Evolutionary conservation across 2,329 filamentous ascomycete genomes (phyloP), one percentile per base, ranked within the genome.

Genomic region (Calonectria hawksworthii): DNA sequence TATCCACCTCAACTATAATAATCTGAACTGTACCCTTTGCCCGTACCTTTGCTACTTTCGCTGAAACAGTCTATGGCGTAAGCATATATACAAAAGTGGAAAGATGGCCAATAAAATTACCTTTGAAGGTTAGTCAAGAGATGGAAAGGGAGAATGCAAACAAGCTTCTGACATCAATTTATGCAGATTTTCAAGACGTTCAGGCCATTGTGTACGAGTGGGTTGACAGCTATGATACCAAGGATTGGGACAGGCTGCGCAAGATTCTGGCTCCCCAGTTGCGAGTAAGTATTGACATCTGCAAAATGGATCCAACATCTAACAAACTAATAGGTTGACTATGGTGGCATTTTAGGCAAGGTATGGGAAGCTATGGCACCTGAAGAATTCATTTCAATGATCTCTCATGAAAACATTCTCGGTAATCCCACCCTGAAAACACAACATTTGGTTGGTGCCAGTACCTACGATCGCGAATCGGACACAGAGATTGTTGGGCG

Each of bases 201-300:
- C 23, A 70, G 50, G 26, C 59, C n/a, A 44, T 59, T 38, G 41
- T 70, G 2, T 65, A 52, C 18, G 59, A 70, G 23, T 66, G 56
- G 68, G 68, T 47, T 18, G 68, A 70, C 16, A 70, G 68, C 23
- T 70, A 70, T 54, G 68, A 70, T 50, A 70, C 68, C 47, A 70
- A 70, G 28, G 68, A 70, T 23, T 70, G 68, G 68, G 68, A 23
- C 50, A 66, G 68, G 34, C 56, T 70, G 5, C 68, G 56, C 41
- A 64, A 38, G 26, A 64, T 51, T 32, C 21, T 70, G 10, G 54
- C 41, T 47, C 41, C 41, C 1, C 21, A 47, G 41, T n/a, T 47
- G 21, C 41, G 41, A 47, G 41, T 47, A 47, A 47, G 18, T 6
- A 9, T 9, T n/a, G 4, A 3, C 7, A 47, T 47, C 21, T 21